Conservation (phyloP, 176 grass and related monocot species). For the Cenchrus purpureus region DNA sequence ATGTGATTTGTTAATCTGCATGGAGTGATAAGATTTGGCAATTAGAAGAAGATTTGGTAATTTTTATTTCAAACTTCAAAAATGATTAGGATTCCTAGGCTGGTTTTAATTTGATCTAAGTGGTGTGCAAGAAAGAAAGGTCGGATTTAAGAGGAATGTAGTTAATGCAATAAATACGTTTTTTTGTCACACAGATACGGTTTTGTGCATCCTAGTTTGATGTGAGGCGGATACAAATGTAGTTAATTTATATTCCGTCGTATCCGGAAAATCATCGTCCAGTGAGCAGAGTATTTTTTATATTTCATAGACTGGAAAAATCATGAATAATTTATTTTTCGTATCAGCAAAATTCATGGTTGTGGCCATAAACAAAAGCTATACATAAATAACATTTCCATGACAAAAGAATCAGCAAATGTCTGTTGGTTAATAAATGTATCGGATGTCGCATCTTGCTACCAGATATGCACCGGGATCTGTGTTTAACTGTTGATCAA, state of each 20-base stretch:
- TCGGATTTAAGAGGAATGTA: not conserved
- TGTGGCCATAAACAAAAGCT: not conserved
- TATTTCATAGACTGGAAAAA: too few relatives aligned
- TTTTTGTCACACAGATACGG: not conserved
- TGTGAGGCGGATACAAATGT: not conserved
- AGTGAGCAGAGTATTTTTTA: too few relatives aligned
- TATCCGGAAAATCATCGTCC: not conserved
- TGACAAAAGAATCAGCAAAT: not conserved
- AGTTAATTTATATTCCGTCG: not conserved
- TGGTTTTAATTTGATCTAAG: conserved; percentile 11
- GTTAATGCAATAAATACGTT: not conserved
- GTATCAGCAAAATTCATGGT: not conserved
- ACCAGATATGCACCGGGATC: not conserved
- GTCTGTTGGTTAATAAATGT: not conserved
- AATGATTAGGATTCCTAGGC: not conserved
- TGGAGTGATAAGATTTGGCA: not conserved
- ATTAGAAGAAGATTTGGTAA: not conserved
- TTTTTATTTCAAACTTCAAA: not conserved
- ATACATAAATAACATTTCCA: not conserved
- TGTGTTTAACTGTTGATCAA: too few relatives aligned
- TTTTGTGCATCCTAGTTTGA: not conserved
- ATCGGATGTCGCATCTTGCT: not conserved
- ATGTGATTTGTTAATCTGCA: not conserved
- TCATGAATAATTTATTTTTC: not conserved
- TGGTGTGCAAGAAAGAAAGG: not conserved